Base-by-base conservation (phyloP, 2,329 filamentous ascomycete genomes). In the Neonectria punicea region DNA sequence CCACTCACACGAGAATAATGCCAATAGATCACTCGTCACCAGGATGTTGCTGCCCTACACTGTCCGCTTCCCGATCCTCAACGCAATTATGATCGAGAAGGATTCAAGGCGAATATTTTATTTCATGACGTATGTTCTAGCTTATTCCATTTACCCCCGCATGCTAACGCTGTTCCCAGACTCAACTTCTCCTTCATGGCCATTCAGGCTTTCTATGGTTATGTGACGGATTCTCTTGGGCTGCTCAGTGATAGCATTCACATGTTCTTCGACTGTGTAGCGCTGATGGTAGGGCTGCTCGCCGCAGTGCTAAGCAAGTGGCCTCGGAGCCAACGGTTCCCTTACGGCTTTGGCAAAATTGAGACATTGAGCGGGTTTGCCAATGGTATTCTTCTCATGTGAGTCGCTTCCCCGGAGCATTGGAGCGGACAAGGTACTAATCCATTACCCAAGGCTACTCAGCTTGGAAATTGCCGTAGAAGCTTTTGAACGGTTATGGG, bases 181-280 rank as follows among this genome's bases (percentile, higher is more conserved):
- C 87, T 99, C 60, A 99, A 99, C 77, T 94, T 99, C 72, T 86
- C 85, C 7, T 99, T 99, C 79, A 99, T 99, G 96, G 82, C 92
- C 36, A 89, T 99, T 1, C 96, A 99, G 75, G 92, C 94, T 44
- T 93, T 95, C 67, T 99, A 99, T 75, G 96, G 96, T 53, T 97
- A 96, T 73, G 82, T 96, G 11, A 98, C 94, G 4, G 94, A 97
- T 71, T 99, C 96, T 0, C 83, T 99, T 5, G 96, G 96, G 3
- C 85, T 99, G n/a, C 87, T 99, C 18, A 97, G 94, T 71, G 96
- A 99, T 80, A 98, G 94, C 74, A 96, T 99, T 68, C 96, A 99
- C 81, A 99, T 99, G 96, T 95, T 99, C 75, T 98, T 99, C 74
- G 96, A 99, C 80, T 99, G 96, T 72, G 90, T 98, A 39, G 96